These are phyloP conservation scores for Brasenia schreberi DNA, from an alignment of 164 flowering plant species.

Conservation along the genomic window DNA sequence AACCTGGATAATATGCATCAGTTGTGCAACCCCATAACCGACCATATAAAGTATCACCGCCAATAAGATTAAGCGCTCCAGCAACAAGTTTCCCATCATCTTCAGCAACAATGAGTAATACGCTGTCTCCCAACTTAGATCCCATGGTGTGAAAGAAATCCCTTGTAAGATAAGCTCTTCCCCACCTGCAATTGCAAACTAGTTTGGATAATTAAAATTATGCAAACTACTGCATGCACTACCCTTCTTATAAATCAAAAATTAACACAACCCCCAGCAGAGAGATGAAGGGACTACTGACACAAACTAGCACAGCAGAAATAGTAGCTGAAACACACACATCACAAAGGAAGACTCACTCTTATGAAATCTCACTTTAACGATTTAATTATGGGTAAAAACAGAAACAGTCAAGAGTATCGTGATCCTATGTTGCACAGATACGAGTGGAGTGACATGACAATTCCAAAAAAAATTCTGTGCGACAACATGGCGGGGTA, in stretches of 20 bases:
- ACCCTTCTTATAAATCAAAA: background rate
- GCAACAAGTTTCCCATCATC: slow-evolving; percentile 83
- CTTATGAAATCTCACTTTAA: no score
- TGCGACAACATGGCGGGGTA: no score
- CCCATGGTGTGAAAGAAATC: slow-evolving; percentile 88
- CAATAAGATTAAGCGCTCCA: slow-evolving; percentile 90
- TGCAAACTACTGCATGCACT: background rate
- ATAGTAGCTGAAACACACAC: background rate
- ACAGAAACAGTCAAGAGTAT: no score
- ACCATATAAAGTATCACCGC: slow-evolving; percentile 84
- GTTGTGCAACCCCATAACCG: slow-evolving; percentile 94
- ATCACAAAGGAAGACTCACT: no score
- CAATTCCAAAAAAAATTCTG: no score
- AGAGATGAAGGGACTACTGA: background rate
- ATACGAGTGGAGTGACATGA: no score
- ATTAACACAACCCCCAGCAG: no score
- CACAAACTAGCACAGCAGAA: background rate
- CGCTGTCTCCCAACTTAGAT: slow-evolving; percentile 78
- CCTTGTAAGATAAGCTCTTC: slow-evolving; percentile 69
- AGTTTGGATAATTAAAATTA: background rate
- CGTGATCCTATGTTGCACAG: no score
- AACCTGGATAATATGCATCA: slow-evolving; percentile 56
- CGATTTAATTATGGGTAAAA: no score
- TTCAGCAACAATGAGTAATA: slow-evolving; percentile 76
- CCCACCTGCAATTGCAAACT: slow-evolving; percentile 52